phyloP scores from a whole-genome alignment of 805 yeast genomes.

The Zygosaccharomyces siamensis region DNA sequence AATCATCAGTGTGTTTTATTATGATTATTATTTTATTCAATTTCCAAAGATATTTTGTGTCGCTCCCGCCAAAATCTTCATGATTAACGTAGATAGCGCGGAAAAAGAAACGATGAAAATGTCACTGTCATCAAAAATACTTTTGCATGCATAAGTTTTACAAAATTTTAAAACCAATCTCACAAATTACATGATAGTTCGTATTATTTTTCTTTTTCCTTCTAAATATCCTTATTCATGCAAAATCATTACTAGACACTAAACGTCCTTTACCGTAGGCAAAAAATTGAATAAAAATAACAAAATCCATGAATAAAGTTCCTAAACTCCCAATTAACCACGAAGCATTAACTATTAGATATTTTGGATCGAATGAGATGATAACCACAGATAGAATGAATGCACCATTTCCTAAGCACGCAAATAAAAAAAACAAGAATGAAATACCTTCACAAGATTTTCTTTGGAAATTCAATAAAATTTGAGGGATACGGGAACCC shows the following conservation, averaged over 20 bases:
- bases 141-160: neutral
- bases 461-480: conserved; percentile 73
- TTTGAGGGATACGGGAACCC: conserved; percentile 92
- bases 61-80: neutral
- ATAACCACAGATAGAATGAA: conserved; percentile 82
- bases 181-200: neutral
- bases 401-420: conserved; percentile 89
- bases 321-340: conserved; percentile 94
- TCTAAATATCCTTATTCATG: neutral
- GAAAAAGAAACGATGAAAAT: neutral
- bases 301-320: conserved; percentile 75
- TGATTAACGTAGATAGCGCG: conserved; percentile 1
- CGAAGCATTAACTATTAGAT: conserved; percentile 74
- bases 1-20: neutral
- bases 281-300: conserved; percentile 83
- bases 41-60: conserved; percentile 1
- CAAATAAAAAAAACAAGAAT: conserved; percentile 87
- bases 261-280: conserved; percentile 42
- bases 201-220: neutral
- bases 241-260: conserved; percentile 3
- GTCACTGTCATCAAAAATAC: neutral
- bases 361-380: conserved; percentile 63
- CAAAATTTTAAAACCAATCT: neutral
- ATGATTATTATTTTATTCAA: neutral
- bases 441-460: conserved; percentile 95